These are phyloP conservation scores for Auriculariales sp. DNA, from an alignment of 768 basidiomycete genomes.

Conservation along the genomic window DNA sequence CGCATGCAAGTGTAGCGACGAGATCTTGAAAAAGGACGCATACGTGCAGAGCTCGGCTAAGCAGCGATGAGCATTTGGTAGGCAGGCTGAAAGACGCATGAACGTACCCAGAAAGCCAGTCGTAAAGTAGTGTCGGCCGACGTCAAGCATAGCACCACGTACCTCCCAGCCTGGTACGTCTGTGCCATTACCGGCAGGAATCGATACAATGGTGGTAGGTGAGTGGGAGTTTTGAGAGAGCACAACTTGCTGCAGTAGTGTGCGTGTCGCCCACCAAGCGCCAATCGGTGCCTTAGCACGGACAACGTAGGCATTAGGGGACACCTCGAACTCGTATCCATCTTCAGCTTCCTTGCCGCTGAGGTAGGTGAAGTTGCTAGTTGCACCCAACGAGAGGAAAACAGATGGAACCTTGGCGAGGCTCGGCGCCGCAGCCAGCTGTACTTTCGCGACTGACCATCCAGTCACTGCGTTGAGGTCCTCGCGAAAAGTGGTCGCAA, in stretches of 20 bases:
- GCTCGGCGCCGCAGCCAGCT: conserved; percentile 3
- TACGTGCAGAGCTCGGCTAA: conserved; percentile 29
- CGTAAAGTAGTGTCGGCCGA: conserved; percentile 30
- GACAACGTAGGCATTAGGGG: conserved; percentile 17
- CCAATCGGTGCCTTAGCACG: conserved; percentile 21
- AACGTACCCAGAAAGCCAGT: conserved; percentile 23
- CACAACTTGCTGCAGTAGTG: conserved; percentile 26
- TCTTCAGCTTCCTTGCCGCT: conserved; percentile 23
- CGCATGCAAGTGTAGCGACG: conserved; percentile 29
- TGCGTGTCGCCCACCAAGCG: conserved; percentile 30
- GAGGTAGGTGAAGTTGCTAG: conserved; percentile 18
- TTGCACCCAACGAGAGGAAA: conserved; percentile 17
- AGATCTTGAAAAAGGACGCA: conserved; percentile 30
- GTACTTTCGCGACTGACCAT: conserved; percentile 13
- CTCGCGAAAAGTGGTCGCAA: conserved; percentile 22
- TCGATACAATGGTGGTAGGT: conserved; percentile 9
- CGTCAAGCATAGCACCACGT: conserved; percentile 32
- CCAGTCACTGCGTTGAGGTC: conserved; percentile 21
- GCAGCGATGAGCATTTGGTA: not conserved
- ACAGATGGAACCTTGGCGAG: conserved; percentile 12
- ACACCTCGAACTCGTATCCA: conserved; percentile 23
- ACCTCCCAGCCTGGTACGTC: conserved; percentile 31
- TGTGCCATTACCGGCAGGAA: conserved; percentile 20
- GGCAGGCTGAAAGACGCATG: not conserved
- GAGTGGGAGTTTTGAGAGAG: not conserved